Percentiles rank a stretch among this genome's conserved stretches.
These are phyloP conservation scores for Phalaenopsis aphrodite DNA, from an alignment of 106 monocot genomes.

Conservation along the genomic window DNA sequence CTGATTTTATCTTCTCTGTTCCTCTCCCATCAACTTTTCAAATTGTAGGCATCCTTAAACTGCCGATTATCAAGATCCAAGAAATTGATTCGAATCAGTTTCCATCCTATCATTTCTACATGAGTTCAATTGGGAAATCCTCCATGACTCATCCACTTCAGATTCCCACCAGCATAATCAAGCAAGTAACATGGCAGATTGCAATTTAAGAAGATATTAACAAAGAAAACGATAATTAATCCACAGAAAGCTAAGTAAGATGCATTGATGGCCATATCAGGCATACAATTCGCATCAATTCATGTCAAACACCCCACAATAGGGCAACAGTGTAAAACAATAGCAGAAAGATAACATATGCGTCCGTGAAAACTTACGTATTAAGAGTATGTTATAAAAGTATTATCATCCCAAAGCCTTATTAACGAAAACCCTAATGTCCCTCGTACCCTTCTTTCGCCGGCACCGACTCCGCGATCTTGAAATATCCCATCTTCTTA, in stretches of 20 bases:
- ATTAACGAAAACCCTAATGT: constrained; percentile 19
- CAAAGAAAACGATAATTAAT: neutral
- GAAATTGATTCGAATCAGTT: no score
- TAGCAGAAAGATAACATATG: neutral
- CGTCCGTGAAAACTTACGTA: neutral
- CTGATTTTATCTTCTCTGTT: no score
- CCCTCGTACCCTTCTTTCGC: constrained; percentile 40
- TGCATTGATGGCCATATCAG: neutral
- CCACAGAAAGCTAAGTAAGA: neutral
- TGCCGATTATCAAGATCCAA: no score
- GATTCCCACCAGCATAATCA: neutral
- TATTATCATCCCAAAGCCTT: neutral
- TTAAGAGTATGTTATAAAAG: neutral
- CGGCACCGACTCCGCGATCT: constrained; percentile 25
- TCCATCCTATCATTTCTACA: neutral
- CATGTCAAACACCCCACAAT: constrained; percentile 3
- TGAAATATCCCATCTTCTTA: constrained; percentile 54
- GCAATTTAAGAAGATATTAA: neutral
- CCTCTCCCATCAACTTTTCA: no score
- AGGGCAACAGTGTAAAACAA: neutral
- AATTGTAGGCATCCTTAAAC: no score
- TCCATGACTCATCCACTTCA: neutral
- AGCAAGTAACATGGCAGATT: neutral
- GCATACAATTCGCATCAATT: neutral
- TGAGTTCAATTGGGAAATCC: neutral